Base-by-base conservation (phyloP, 1,139 yeast species). In the Lodderomyces margitis region DNA sequence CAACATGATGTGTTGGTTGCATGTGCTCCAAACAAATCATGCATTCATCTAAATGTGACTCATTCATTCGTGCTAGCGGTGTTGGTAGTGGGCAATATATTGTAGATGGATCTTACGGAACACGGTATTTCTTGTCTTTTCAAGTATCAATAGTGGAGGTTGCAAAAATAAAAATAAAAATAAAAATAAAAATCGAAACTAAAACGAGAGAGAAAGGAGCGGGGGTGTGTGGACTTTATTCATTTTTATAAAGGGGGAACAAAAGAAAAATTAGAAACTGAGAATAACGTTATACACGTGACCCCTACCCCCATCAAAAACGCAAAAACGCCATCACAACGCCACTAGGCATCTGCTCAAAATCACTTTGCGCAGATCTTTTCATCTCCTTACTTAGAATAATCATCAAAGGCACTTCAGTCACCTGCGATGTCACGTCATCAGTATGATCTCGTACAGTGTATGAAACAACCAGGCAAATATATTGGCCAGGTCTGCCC, bases 391-490 rank as follows among this genome's bases (percentile, higher is more conserved):
- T n/a, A n/a, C n/a, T n/a, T n/a, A n/a, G n/a, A n/a, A n/a, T n/a
- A n/a, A n/a, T n/a, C n/a, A n/a, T n/a, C n/a, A n/a, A n/a, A n/a
- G n/a, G n/a, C n/a, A n/a, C n/a, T n/a, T n/a, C n/a, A n/a, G n/a
- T n/a, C 8, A 24, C 8, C 6, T 12, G 11, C 4, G 12, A 89
- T 89, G 97, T 87, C 96, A 3, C 81, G 95, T 45, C 96, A 89
- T 61, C 96, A 89, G 59, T 82, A 84, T 46, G 98, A 91, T 59
- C 73, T 91, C 27, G 78, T 87, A 3, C 83, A 85, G 68, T 91
- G 98, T 59, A 70, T 87, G 75, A 87, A 85, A 56, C 95, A 81
- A 54, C 89, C 96, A 2, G 97, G 98, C 1, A 75, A 80, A 0
- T 62, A 68, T 24, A 61, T 78, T 5, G 97, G 96, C 0, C 65